phyloP scores from a whole-genome alignment of 1,284 basidiomycete species.

The Cryptococcus hybrid region DNA sequence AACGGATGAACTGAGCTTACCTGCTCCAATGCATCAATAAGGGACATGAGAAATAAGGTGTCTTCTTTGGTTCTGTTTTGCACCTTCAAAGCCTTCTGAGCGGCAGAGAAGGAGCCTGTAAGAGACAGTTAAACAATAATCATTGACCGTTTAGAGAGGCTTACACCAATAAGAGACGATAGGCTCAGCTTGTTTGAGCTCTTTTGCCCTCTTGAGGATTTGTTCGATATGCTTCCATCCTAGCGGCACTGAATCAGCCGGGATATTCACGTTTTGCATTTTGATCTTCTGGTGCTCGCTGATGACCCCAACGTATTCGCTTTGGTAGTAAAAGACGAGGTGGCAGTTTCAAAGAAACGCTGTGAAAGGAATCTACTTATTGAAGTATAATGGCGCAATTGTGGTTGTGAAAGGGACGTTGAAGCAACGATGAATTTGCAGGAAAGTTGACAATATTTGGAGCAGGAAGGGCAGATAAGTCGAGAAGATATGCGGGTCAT shows the following conservation, averaged over 20 bases:
- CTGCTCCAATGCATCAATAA: constrained; percentile 75
- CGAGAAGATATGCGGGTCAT: no score
- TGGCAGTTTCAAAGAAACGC: no score
- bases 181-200: constrained; percentile 76
- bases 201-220: constrained; percentile 85
- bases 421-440: no score
- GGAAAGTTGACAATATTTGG: no score
- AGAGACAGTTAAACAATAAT: not conserved
- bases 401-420: no score
- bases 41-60: constrained; percentile 66
- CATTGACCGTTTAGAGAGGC: constrained; percentile 35
- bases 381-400: no score
- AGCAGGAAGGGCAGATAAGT: no score
- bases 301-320: no score
- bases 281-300: not conserved
- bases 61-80: constrained; percentile 64
- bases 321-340: no score
- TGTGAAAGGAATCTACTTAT: no score
- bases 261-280: constrained; percentile 45
- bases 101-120: constrained; percentile 82
- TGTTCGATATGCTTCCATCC: constrained; percentile 61
- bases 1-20: constrained; percentile 13
- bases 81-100: constrained; percentile 73
- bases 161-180: constrained; percentile 93
- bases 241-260: constrained; percentile 43